Percentiles rank a stretch among this genome's conserved stretches.
Evolutionary conservation across 345 rosid genomes (phyloP).

Genomic region (Adansonia digitata): DNA sequence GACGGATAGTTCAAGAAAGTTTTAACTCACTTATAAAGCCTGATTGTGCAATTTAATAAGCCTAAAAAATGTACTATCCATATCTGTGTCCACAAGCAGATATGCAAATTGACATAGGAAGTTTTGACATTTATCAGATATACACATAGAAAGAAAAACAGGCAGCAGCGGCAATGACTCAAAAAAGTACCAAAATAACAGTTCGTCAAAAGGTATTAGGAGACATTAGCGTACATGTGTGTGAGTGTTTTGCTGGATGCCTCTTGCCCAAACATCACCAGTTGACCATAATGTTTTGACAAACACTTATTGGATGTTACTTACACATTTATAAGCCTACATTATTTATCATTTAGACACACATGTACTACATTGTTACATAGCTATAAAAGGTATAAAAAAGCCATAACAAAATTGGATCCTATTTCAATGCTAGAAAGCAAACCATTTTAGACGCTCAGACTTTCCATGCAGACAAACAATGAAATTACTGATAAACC

Average conservation of each 20-base stretch:
- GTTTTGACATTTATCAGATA: neutral
- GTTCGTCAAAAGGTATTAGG: neutral
- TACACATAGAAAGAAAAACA: neutral
- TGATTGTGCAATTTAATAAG: neutral
- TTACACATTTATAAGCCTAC: neutral
- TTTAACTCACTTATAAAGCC: neutral
- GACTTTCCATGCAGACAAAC: neutral
- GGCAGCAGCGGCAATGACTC: neutral
- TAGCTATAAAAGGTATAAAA: neutral
- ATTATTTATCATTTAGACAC: neutral
- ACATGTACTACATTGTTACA: neutral
- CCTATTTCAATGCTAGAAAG: neutral
- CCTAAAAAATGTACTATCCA: neutral
- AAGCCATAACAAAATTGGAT: neutral
- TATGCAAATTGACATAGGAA: neutral
- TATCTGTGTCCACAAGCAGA: neutral
- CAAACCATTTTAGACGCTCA: neutral
- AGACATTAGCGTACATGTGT: neutral
- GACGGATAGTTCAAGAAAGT: neutral
- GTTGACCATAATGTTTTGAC: neutral
- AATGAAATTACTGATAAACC: conserved; percentile 15
- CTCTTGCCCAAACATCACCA: neutral
- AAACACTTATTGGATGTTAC: neutral
- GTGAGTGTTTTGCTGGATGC: neutral
- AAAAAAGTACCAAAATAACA: neutral